These are phyloP conservation scores for Cytospora schulzeri DNA, from an alignment of 2,329 filamentous ascomycete species.

Conservation along the genomic window DNA sequence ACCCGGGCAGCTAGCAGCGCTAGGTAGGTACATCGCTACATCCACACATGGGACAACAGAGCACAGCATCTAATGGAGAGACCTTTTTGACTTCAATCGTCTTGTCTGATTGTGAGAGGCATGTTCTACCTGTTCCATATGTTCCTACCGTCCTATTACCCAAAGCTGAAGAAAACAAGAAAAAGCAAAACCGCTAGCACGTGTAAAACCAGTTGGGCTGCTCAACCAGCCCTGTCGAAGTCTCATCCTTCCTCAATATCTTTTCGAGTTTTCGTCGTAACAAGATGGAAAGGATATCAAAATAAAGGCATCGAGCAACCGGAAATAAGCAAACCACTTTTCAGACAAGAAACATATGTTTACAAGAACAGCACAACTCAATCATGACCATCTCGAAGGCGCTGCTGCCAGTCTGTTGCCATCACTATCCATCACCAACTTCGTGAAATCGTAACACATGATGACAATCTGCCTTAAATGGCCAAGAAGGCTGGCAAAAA, in stretches of 20 bases:
- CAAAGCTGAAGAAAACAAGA: constrained; percentile 9
- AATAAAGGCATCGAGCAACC: constrained; percentile 20
- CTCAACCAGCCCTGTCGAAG: background rate
- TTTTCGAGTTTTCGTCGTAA: background rate
- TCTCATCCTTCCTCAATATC: background rate
- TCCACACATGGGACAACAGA: background rate
- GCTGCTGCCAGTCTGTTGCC: constrained; percentile 18
- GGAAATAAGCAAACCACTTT: constrained; percentile 7
- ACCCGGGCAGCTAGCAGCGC: constrained; percentile 1
- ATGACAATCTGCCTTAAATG: background rate
- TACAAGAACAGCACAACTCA: constrained; percentile 19
- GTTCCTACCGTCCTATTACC: constrained; percentile 23
- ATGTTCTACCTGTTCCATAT: constrained; percentile 21
- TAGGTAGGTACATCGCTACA: background rate
- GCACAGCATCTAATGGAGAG: background rate
- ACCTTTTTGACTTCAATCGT: constrained; percentile 10
- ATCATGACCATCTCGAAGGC: constrained; percentile 6
- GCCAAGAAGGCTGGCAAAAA: background rate
- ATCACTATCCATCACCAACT: background rate
- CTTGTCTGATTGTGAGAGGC: constrained; percentile 19
- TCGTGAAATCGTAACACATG: constrained; percentile 26
- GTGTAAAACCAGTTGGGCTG: background rate
- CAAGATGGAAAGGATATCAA: constrained; percentile 2
- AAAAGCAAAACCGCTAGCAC: constrained; percentile 1
- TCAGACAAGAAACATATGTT: constrained; percentile 11